Evolutionary conservation across 2,329 filamentous ascomycete species (phyloP), one percentile per base, ranked within the genome.

Genomic region (Cadophora gregata): DNA sequence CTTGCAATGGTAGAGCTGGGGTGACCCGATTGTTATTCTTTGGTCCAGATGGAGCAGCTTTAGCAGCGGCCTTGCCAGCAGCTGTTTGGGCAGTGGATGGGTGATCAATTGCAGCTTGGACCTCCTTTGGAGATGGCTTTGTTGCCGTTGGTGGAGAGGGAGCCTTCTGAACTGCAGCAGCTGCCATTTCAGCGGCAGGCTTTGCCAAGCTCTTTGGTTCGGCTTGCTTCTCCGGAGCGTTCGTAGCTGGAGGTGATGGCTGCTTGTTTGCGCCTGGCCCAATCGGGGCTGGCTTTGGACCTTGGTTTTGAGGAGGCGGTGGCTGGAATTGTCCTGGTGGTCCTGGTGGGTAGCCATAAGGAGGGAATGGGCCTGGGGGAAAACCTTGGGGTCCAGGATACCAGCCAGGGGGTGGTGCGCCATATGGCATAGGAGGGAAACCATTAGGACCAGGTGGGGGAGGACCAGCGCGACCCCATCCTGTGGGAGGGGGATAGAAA

Each of bases 381-480:
- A 93, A 96, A 29, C 89, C 90, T 79, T 92, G 91, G 9, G 88
- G 88, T 62, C 85, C 87, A 72, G 90, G 91, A 76, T 89, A 95
- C 91, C 93, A 96, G 64, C 90, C 91, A 27, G 88, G 87, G 58
- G 83, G 84, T 56, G 68, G 70, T 88, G 88, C 90, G 70, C 91
- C 91, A 77, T 93, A 96, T 0, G 90, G 90, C 85, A 93, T 90
- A 71, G 88, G 89, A 71, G 88, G 88, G 73, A 90, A 93, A 21
- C 86, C 87, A 69, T 85, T 87, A 70, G 90, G 90, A 29, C 84
- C 86, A 63, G 82, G 83, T 27, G 84, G 84, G 63, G 82, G 83
- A 31, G 84, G 83, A 63, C 83, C 86, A 67, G 79, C 79, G 70
- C 85, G 83, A 69, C 85, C 84, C 85, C 85, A 87, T 74, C 82